Evolutionary conservation across 768 basidiomycete genomes (phyloP).

Genomic region (Phanerochaete sordida): DNA sequence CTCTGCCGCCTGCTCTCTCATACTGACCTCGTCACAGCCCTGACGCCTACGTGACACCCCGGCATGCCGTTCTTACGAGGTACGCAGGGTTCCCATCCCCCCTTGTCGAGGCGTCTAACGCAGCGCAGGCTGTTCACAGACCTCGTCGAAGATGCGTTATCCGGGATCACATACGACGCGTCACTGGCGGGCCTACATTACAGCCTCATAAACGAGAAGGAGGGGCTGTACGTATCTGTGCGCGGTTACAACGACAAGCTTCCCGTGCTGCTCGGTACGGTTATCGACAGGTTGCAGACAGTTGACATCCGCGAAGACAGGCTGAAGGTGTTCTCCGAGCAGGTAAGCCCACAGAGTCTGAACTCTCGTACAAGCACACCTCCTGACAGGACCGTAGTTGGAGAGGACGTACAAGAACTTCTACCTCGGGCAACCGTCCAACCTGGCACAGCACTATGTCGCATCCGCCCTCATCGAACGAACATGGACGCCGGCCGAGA

Average conservation of each 20-base stretch:
- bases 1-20: neutral
- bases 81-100: slow-evolving; percentile 21
- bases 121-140: slow-evolving; percentile 18
- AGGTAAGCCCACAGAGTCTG: slow-evolving; percentile 28
- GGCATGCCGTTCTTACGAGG: slow-evolving; percentile 23
- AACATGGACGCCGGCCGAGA: slow-evolving; percentile 39
- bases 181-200: slow-evolving; percentile 47
- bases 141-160: slow-evolving; percentile 43
- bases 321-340: slow-evolving; percentile 42
- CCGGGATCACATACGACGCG: slow-evolving; percentile 51
- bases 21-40: slow-evolving; percentile 24
- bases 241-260: slow-evolving; percentile 54
- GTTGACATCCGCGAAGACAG: slow-evolving; percentile 37
- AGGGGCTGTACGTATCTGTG: slow-evolving; percentile 37
- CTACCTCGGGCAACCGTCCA: slow-evolving; percentile 28
- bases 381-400: slow-evolving; percentile 20
- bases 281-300: slow-evolving; percentile 37
- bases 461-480: slow-evolving; percentile 36
- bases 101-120: neutral
- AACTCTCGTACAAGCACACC: neutral
- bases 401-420: slow-evolving; percentile 41
- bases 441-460: slow-evolving; percentile 32
- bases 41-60: slow-evolving; percentile 27
- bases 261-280: slow-evolving; percentile 37
- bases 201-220: slow-evolving; percentile 26